Base-by-base conservation (phyloP, 768 basidiomycete species). In the Lentinula edodes region DNA sequence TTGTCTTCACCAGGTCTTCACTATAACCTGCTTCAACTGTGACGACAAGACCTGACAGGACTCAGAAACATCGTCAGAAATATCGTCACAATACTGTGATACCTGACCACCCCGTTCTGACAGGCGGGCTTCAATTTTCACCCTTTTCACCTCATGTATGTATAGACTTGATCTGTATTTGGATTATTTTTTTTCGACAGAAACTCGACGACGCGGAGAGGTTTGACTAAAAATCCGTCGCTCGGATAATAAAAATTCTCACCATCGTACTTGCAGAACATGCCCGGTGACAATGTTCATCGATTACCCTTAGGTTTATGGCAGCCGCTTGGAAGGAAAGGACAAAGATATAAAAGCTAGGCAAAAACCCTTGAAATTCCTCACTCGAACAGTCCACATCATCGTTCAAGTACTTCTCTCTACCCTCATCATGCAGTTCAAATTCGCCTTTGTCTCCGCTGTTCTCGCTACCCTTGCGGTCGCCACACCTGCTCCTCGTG, bases 401-500 rank as follows among this genome's bases (percentile, higher is more conserved):
- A 18, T 50, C 46, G 58, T 59, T 59, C 58, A 59, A 59, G 55
- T 36, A 46, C 32, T 38, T 32, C 35, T 20, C 32, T 16, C 16
- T 16, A 52, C 23, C 20, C 46, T 48, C 57, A 58, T 35, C 46
- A 59, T 59, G 58, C 58, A 59, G 38, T 59, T 59, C 58, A 59
- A 59, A 51, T 15, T 59, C 20, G 58, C 58, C 35, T 39, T 59
- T 38, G 43, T 51, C 46, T 15, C 34, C 42, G 34, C 38, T 15
- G 58, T 36, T 32, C 45, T 51, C 12, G 58, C 58, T 59, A 41
- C 55, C 32, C 43, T 46, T 18, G 45, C 34, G 41, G 39, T 34
- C 41, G 55, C 55, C 23, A 56, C 39, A 32, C 55, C 55, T 20
- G 46, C 38, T 39, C 13, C 38, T 2, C 38, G 38, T 39, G 38